phyloP scores from a whole-genome alignment of 1,284 basidiomycete genomes.

The Anthracocystis walkeri region DNA sequence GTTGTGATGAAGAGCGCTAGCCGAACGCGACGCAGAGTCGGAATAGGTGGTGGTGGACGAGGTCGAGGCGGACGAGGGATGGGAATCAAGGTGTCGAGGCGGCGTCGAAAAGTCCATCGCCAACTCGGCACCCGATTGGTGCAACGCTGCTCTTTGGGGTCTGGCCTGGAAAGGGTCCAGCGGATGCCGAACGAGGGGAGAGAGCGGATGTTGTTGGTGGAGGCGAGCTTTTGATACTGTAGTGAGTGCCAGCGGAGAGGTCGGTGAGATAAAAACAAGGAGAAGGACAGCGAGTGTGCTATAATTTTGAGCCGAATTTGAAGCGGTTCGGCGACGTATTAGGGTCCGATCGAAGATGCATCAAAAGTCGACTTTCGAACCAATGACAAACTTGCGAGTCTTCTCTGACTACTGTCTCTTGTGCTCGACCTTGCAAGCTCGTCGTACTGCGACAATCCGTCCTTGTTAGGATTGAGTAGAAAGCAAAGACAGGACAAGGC shows the following conservation, averaged over 20 bases:
- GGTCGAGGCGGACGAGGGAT: conserved; percentile 16
- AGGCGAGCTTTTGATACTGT: background rate
- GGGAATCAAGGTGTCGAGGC: conserved; percentile 12
- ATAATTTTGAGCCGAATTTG: conserved; percentile 2
- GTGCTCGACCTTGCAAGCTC: no score
- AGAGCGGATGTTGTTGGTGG: conserved; percentile 2
- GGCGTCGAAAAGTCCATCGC: conserved; percentile 11
- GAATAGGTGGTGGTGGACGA: conserved; percentile 13
- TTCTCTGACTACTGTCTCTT: background rate
- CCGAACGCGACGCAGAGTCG: conserved; percentile 17
- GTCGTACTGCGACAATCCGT: no score
- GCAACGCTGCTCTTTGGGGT: background rate
- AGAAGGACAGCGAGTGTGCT: conserved; percentile 3
- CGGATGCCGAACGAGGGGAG: background rate
- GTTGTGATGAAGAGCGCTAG: conserved; percentile 1
- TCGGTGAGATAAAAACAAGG: background rate
- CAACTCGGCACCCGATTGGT: conserved; percentile 13
- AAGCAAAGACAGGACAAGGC: no score
- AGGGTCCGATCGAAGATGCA: conserved; percentile 42
- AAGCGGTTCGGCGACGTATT: conserved; percentile 28
- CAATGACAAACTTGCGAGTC: background rate
- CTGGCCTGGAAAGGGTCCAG: background rate
- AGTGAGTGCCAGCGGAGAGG: conserved; percentile 12
- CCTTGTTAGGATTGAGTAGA: no score
- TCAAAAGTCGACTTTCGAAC: background rate